Evolutionary conservation across 1,284 basidiomycete species (phyloP).

Genomic region (Paramarasmius palmivorus): DNA sequence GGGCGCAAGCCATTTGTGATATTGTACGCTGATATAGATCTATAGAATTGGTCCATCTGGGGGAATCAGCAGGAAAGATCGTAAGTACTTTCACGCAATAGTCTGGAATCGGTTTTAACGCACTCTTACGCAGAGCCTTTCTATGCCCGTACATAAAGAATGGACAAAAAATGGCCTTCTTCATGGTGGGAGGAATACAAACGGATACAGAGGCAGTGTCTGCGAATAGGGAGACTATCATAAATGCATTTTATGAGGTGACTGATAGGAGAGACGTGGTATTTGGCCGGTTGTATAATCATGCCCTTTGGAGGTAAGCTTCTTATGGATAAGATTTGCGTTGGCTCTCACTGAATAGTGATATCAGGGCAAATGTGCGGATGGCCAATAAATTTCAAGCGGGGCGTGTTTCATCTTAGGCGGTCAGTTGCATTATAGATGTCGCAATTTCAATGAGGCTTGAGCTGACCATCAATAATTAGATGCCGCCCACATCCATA

Average conservation of each 20-base stretch:
- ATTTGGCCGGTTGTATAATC: constrained; percentile 9
- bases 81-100: background rate
- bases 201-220: constrained; percentile 28
- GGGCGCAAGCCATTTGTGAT: no score
- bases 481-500: constrained; percentile 33
- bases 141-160: constrained; percentile 31
- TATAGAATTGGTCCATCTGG: background rate
- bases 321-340: no score
- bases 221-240: constrained; percentile 27
- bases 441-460: background rate
- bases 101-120: background rate
- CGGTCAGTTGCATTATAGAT: constrained; percentile 4
- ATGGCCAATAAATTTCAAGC: constrained; percentile 8
- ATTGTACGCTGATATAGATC: background rate
- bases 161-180: constrained; percentile 31
- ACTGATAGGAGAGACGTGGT: constrained; percentile 24
- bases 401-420: constrained; percentile 16
- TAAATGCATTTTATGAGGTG: constrained; percentile 29
- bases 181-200: constrained; percentile 29
- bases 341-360: no score
- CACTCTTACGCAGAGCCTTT: constrained; percentile 25
- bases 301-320: constrained; percentile 7
- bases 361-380: constrained; percentile 13
- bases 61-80: background rate
- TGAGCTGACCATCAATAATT: background rate